A percentile compares a stretch with the other conserved stretches of the same genome.
Conservation (phyloP, 768 basidiomycete species). For the Leccinellum albellum region DNA sequence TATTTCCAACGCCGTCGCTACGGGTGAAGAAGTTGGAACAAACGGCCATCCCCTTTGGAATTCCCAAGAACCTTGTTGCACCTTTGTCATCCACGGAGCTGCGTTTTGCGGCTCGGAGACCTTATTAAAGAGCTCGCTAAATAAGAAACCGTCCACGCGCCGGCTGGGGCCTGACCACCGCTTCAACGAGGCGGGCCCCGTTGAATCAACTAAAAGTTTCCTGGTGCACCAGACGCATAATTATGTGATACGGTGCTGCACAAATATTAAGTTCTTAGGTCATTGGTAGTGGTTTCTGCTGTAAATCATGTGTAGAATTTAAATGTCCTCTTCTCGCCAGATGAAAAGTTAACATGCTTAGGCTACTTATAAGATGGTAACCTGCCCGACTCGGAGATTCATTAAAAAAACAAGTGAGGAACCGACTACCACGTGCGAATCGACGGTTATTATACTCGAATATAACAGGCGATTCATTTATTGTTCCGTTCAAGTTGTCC, state of each 20-base stretch:
- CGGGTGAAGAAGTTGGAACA: neutral
- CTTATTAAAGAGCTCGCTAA: neutral
- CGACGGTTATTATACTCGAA: neutral
- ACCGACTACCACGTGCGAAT: too few species aligned
- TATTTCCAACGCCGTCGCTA: neutral
- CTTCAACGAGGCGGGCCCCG: too few species aligned
- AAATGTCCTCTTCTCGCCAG: too few species aligned
- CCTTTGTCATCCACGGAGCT: neutral
- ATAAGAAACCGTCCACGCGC: neutral
- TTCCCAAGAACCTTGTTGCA: neutral
- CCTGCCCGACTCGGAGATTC: too few species aligned
- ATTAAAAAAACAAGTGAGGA: neutral
- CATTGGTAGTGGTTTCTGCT: neutral
- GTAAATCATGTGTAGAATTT: too few species aligned
- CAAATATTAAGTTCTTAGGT: neutral
- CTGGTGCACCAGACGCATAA: neutral
- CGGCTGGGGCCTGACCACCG: neutral
- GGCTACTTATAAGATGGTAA: too few species aligned
- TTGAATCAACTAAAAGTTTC: neutral
- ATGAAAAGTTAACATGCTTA: too few species aligned
- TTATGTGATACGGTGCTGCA: neutral
- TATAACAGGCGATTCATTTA: constrained; percentile 12
- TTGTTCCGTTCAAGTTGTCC: neutral
- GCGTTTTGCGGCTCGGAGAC: neutral
- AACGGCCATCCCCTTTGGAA: neutral